Percentiles rank a stretch among this genome's conserved stretches.
These are phyloP conservation scores for Turritis glabra DNA, from an alignment of 345 rosid species.

Conservation along the genomic window DNA sequence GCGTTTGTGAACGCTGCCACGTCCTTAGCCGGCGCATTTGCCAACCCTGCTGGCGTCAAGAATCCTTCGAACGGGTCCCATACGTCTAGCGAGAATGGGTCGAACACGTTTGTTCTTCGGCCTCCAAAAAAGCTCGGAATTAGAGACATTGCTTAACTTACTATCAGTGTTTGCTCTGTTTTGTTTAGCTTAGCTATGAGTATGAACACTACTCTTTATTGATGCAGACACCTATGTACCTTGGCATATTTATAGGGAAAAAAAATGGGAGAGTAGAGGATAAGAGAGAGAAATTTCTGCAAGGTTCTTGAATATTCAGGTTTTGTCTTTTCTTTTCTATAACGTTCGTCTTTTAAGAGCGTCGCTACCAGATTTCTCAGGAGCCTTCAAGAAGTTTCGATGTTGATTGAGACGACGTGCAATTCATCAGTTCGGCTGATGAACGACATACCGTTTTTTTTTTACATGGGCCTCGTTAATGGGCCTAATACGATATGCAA, in stretches of 20 bases:
- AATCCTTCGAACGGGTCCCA: slow-evolving; percentile 40
- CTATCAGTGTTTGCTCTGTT: neutral
- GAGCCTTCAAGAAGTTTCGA: neutral
- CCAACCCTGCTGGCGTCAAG: neutral
- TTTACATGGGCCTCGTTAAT: neutral
- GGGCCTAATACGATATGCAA: too few relatives aligned
- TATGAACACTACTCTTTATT: neutral
- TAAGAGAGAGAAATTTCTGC: neutral
- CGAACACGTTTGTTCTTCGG: slow-evolving; percentile 38
- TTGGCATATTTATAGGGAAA: neutral
- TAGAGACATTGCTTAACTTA: slow-evolving; percentile 24
- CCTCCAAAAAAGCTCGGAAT: slow-evolving; percentile 35
- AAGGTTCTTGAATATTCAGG: neutral
- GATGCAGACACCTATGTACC: neutral
- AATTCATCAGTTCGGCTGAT: neutral
- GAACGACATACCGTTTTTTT: neutral
- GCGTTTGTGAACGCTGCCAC: slow-evolving; percentile 35
- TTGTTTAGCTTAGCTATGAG: neutral
- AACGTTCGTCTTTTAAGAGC: too few relatives aligned
- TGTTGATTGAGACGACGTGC: neutral
- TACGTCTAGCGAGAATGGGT: slow-evolving; percentile 36
- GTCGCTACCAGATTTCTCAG: neutral
- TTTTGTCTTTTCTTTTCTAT: neutral
- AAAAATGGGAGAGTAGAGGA: neutral
- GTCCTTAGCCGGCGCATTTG: slow-evolving; percentile 11